Evolutionary conservation across 1,284 basidiomycete genomes (phyloP).

Genomic region (Phylloporus sp.): DNA sequence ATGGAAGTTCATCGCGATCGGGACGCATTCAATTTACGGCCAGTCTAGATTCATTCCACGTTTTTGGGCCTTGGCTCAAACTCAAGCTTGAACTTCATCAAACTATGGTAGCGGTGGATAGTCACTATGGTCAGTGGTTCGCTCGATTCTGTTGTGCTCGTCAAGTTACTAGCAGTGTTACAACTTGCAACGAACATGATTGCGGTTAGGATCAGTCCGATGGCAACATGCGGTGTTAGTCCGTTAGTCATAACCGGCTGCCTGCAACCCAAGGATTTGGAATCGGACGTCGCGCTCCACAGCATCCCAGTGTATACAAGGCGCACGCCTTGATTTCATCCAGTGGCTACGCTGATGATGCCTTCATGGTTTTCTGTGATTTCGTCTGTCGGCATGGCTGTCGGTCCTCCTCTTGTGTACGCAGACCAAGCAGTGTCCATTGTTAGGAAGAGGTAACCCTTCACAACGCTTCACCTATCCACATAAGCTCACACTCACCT

Average conservation of each 20-base stretch:
- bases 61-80: conserved; percentile 5
- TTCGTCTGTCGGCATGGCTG: conserved; percentile 61
- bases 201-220: too few relatives aligned
- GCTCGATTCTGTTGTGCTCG: background rate
- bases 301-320: conserved; percentile 12
- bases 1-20: conserved; percentile 33
- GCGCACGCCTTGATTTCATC: conserved; percentile 1
- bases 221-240: conserved; percentile 2
- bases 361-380: conserved; percentile 51
- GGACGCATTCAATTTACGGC: conserved; percentile 16
- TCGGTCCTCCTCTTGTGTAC: conserved; percentile 74
- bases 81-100: too few relatives aligned
- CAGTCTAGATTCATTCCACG: conserved; percentile 11
- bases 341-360: conserved; percentile 18
- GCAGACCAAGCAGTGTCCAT: conserved; percentile 81
- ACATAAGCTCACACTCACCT: conserved; percentile 21
- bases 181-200: background rate
- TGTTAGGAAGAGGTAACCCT: conserved; percentile 68
- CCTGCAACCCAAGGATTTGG: background rate
- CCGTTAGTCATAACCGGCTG: conserved; percentile 18
- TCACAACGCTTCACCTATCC: conserved; percentile 13
- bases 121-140: background rate
- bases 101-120: background rate
- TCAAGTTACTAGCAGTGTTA: background rate
- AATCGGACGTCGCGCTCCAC: conserved; percentile 15